Conservation (phyloP, 495 filamentous ascomycete species). For the Penicillium chermesinum region DNA sequence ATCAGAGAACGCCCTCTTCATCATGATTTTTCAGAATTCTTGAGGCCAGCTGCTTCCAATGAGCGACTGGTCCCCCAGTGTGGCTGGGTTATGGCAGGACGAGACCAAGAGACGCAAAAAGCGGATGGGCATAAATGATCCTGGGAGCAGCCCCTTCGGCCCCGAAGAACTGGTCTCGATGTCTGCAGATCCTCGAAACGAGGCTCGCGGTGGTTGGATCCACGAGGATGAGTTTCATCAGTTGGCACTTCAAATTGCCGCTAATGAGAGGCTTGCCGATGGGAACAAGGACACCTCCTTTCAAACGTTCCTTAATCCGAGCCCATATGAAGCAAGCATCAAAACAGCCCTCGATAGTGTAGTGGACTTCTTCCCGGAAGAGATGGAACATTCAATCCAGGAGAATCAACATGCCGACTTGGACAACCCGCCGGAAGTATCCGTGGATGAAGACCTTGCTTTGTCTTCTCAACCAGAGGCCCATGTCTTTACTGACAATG, state of each 20-base stretch:
- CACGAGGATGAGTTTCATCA: slow-evolving; percentile 80
- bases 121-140: slow-evolving; percentile 55
- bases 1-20: slow-evolving; percentile 71
- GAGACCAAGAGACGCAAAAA: slow-evolving; percentile 75
- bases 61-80: slow-evolving; percentile 84
- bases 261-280: slow-evolving; percentile 53
- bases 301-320: slow-evolving; percentile 53
- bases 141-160: slow-evolving; percentile 68
- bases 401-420: slow-evolving; percentile 6
- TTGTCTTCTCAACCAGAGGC: slow-evolving; percentile 34
- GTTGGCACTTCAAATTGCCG: slow-evolving; percentile 54
- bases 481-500: not conserved
- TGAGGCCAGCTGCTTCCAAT: slow-evolving; percentile 57
- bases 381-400: slow-evolving; percentile 35
- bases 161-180: slow-evolving; percentile 77
- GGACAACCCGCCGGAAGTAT: slow-evolving; percentile 22
- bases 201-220: slow-evolving; percentile 70
- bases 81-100: slow-evolving; percentile 91
- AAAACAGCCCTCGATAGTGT: slow-evolving; percentile 77
- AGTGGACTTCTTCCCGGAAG: slow-evolving; percentile 76
- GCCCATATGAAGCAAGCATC: slow-evolving; percentile 51
- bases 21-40: slow-evolving; percentile 77
- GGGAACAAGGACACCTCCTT: slow-evolving; percentile 50
- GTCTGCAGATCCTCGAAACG: slow-evolving; percentile 72
- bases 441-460: slow-evolving; percentile 47